phyloP scores from a whole-genome alignment of 2,329 filamentous ascomycete species.

The Colletotrichum lini region DNA sequence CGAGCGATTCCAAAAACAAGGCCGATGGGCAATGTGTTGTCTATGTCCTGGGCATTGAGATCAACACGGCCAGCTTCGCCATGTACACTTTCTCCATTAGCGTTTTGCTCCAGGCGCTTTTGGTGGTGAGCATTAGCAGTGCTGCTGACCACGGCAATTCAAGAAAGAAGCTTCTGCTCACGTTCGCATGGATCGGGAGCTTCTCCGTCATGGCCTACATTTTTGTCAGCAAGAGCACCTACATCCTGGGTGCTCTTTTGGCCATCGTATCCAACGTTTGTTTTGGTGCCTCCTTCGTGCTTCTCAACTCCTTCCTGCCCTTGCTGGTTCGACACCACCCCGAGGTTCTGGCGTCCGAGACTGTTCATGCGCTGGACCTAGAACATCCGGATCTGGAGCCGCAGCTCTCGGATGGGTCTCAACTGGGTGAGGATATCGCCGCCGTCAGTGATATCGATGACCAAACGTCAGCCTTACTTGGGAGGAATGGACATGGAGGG shows the following conservation, averaged over 20 bases:
- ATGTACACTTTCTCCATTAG: slow-evolving; percentile 99
- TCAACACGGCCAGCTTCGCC: slow-evolving; percentile 97
- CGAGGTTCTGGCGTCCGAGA: slow-evolving; percentile 51
- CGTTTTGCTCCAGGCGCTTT: slow-evolving; percentile 87
- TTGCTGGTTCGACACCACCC: slow-evolving; percentile 91
- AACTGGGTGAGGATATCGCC: slow-evolving; percentile 48
- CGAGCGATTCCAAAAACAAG: slow-evolving; percentile 68
- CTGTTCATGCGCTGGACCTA: slow-evolving; percentile 50
- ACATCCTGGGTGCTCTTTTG: slow-evolving; percentile 84
- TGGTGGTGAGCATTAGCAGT: slow-evolving; percentile 96
- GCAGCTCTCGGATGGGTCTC: slow-evolving; percentile 53
- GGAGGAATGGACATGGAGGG: slow-evolving; percentile 49
- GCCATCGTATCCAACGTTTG: slow-evolving; percentile 94
- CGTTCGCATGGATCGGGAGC: slow-evolving; percentile 88
- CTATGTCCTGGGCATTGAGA: slow-evolving; percentile 83
- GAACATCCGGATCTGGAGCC: slow-evolving; percentile 52
- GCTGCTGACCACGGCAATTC: slow-evolving; percentile 95
- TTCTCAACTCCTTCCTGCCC: slow-evolving; percentile 95
- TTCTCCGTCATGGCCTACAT: slow-evolving; percentile 91
- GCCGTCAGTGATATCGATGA: slow-evolving; percentile 52
- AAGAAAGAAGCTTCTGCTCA: slow-evolving; percentile 87
- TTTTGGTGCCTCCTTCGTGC: slow-evolving; percentile 94
- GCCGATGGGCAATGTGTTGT: slow-evolving; percentile 82
- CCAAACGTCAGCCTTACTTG: slow-evolving; percentile 64
- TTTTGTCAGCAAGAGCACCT: slow-evolving; percentile 80